A percentile compares a stretch with the other conserved stretches of the same genome.
Evolutionary conservation across 1,139 yeast species (phyloP).

Genomic region (Sugiyamaella xylanicola): DNA sequence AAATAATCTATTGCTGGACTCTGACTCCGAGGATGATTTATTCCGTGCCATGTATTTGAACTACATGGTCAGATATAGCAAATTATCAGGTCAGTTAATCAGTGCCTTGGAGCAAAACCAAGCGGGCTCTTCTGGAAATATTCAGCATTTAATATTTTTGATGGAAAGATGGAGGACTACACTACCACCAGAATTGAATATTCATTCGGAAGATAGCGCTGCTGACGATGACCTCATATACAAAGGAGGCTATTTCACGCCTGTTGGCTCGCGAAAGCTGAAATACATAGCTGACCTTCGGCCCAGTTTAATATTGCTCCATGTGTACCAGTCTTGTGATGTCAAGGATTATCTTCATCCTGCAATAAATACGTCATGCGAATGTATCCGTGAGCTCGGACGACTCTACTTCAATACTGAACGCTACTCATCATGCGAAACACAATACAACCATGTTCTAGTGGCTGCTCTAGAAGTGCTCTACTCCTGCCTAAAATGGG

Average conservation of each 20-base stretch:
- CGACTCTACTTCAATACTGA: slow-evolving; percentile 30
- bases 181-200: slow-evolving; percentile 29
- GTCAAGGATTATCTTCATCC: slow-evolving; percentile 25
- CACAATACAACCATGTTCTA: slow-evolving; percentile 34
- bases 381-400: slow-evolving; percentile 30
- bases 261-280: slow-evolving; percentile 28
- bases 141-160: slow-evolving; percentile 19
- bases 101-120: slow-evolving; percentile 6
- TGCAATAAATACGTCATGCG: slow-evolving; percentile 33
- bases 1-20: too few relatives aligned
- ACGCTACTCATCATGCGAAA: slow-evolving; percentile 29
- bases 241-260: slow-evolving; percentile 16
- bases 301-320: slow-evolving; percentile 30
- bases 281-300: slow-evolving; percentile 28
- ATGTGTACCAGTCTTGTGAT: slow-evolving; percentile 25
- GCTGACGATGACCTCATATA: neutral
- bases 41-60: slow-evolving; percentile 29
- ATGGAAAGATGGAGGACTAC: slow-evolving; percentile 26
- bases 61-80: slow-evolving; percentile 31
- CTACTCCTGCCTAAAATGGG: slow-evolving; percentile 28
- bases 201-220: slow-evolving; percentile 4
- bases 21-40: slow-evolving; percentile 26
- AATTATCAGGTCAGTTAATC: slow-evolving; percentile 26
- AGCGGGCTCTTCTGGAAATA: slow-evolving; percentile 2
- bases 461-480: slow-evolving; percentile 33